Percentiles rank a stretch among this genome's conserved stretches.
phyloP scores from a whole-genome alignment of 2,329 filamentous ascomycete genomes.

The Hypomyces perniciosus region DNA sequence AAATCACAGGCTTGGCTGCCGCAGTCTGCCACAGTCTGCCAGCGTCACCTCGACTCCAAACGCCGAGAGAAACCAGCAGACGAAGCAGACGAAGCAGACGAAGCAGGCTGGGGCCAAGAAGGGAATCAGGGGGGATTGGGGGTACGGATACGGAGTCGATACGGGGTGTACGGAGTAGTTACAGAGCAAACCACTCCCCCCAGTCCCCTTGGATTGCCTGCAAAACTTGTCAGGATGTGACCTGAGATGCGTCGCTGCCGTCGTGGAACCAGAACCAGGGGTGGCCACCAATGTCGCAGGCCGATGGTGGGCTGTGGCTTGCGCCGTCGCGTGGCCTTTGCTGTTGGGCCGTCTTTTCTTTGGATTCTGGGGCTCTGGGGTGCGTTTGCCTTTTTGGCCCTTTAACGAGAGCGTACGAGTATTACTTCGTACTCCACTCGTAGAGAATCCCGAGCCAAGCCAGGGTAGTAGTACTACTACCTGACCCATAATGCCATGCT shows the following conservation, averaged over 20 bases:
- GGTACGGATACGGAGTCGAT: neutral
- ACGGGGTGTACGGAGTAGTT: slow-evolving; percentile 3
- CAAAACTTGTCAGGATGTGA: slow-evolving; percentile 5
- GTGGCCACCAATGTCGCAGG: slow-evolving; percentile 10
- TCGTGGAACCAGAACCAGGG: slow-evolving; percentile 3
- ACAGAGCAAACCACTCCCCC: neutral
- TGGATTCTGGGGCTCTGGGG: neutral
- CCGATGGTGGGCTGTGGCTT: slow-evolving; percentile 10
- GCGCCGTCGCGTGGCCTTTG: slow-evolving; percentile 6
- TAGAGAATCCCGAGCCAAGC: no score
- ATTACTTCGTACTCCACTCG: no score
- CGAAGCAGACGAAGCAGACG: no score
- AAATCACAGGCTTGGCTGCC: no score
- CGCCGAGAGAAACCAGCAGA: no score
- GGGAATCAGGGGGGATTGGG: slow-evolving; percentile 9
- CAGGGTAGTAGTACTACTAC: no score
- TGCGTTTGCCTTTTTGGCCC: neutral
- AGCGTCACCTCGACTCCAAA: no score
- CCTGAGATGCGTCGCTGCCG: slow-evolving; percentile 9
- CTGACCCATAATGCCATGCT: no score
- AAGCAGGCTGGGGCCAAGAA: slow-evolving; percentile 5
- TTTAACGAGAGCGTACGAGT: no score
- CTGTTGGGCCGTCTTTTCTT: slow-evolving; percentile 1
- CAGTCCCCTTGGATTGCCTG: neutral
- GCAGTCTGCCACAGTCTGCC: no score